Evolutionary conservation across 176 grass and related monocot species (phyloP), one percentile per base, ranked within the genome.

Genomic region (Oryza brachyantha): DNA sequence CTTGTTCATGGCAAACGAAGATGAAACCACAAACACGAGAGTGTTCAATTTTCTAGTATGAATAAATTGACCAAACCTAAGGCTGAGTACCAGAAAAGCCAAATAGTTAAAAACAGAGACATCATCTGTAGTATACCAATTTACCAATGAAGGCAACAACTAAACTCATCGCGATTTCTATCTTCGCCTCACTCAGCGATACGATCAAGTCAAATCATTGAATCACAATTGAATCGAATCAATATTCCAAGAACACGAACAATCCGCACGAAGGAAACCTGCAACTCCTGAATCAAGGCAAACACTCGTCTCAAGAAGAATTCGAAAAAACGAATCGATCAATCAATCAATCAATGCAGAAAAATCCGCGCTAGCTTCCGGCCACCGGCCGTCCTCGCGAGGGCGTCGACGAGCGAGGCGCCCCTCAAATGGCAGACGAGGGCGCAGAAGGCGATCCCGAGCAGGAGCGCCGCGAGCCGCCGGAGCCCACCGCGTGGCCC

Each of bases 391-490:
- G 32, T 70, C 74, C 74, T 83, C 46, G 29, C 13, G 37, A 82
- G 22, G 41, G 32, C 50, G 11, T 81, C 73, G 24, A 89, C 9
- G 72, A 89, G 29, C 35, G 42, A 36, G 9, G 25, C 65, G 27
- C 64, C 66, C 58, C 82, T 70, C 27, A 85, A 19, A 34, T 42
- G 79, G 41, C 68, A 90, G 41, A 86, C 52, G 5, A 90, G 63
- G 25, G 68, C 32, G 62, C 83, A 90, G 25, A 86, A 69, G 12
- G 63, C 68, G 69, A 86, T 45, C 13, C 88, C 84, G 41, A 90
- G 68, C 25, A 90, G 54, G 2, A 90, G 77, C 26, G 88, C 88
- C 40, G 65, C 82, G 22, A 85, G 65, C 43, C 77, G 37, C 40
- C 52, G 48, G 75, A 86, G 69, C 54, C 68, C 83, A 25, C 68